Evolutionary conservation across 306 rosid genomes (phyloP), one percentile per base, ranked within the genome.

Genomic region (Castanospermum australe): DNA sequence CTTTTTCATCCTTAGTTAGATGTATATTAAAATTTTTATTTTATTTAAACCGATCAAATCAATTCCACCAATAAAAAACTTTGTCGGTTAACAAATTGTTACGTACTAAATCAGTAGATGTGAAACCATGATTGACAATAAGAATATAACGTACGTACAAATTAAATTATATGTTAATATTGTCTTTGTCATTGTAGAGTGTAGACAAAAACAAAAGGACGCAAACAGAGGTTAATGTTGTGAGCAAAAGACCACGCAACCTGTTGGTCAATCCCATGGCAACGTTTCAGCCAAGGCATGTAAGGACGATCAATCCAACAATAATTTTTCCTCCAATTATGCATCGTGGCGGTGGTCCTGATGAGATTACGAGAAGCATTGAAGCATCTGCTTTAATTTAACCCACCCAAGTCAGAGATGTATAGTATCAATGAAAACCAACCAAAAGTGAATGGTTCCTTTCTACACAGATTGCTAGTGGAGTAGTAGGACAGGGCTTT

Each of bases 151-250:
- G 56, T 50, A 33, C 2, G 56, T 50, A 20, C 56, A 50, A 50
- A 50, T 5, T 17, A 9, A 8, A 18, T 42, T 22, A 65, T 41
- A 63, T n/a, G n/a, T n/a, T n/a, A n/a, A n/a, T 1, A 20, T 61
- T 67, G 48, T 57, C n/a, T 52, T 38, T 17, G 80, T 70, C 45
- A 82, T 79, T 60, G 45, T 50, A 45, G 71, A 82, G 76, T 60
- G 45, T 50, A 45, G 71, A 73, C 74, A 45, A 39, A 54, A 69
- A 65, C 85, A 75, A 69, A 9, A 63, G 72, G 51, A 78, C n/a
- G 60, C 63, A 68, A 78, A 73, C 42, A 60, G 25, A 77, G 42
- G 11, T 33, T 1, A 51, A 13, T 64, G 80, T 59, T 59, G 52
- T 59, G 78, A 57, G 62, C 50, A 62, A 70, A 48, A 75, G 66